A percentile compares a stretch with the other conserved stretches of the same genome.
Conservation (phyloP, 2,329 filamentous ascomycete species). For the Ambrosiella cleistominuta region DNA sequence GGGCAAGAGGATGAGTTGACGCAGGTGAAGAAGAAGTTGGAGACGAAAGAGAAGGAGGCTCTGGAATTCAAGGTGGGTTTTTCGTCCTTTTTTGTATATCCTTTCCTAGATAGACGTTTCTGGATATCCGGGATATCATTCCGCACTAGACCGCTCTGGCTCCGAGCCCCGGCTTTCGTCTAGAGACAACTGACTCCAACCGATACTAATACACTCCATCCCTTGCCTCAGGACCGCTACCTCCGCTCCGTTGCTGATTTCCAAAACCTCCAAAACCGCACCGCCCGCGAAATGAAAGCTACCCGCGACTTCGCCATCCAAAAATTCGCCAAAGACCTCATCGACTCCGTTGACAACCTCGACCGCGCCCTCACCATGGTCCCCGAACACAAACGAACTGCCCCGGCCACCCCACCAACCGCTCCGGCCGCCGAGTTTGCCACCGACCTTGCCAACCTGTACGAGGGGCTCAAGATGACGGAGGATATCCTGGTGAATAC, state of each 20-base stretch:
- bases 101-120: too few species aligned
- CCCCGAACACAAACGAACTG: conserved; percentile 41
- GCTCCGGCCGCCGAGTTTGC: conserved; percentile 38
- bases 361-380: conserved; percentile 79
- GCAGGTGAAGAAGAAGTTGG: conserved; percentile 33
- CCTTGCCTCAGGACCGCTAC: conserved; percentile 60
- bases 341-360: conserved; percentile 92
- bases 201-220: too few species aligned
- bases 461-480: conserved; percentile 90
- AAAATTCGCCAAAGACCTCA: conserved; percentile 83
- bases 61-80: conserved; percentile 63
- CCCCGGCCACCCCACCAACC: neutral
- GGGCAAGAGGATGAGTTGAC: conserved; percentile 23
- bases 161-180: too few species aligned
- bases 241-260: conserved; percentile 89
- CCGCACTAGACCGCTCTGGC: too few species aligned
- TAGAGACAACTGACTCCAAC: too few species aligned
- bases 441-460: conserved; percentile 60
- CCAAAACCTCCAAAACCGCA: conserved; percentile 93
- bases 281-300: conserved; percentile 70
- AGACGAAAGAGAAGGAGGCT: conserved; percentile 34
- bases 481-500: conserved; percentile 74
- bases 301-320: conserved; percentile 90
- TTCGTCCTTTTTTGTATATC: neutral
- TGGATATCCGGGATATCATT: too few species aligned